Evolutionary conservation across 495 filamentous ascomycete species (phyloP).

Genomic region (Parathielavia hyrcaniae): DNA sequence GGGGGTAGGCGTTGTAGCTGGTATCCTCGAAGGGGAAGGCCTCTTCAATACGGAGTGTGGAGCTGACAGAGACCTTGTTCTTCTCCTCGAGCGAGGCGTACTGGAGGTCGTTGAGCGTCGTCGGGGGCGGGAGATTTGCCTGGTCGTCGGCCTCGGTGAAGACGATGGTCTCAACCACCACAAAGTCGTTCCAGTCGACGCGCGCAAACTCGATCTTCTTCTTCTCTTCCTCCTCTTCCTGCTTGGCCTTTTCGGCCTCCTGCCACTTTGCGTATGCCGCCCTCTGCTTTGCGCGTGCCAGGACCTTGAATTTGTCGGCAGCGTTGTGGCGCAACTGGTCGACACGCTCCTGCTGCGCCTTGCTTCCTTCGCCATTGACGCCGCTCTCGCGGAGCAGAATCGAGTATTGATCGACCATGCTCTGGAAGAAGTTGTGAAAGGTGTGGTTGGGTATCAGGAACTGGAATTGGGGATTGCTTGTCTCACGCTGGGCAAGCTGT

Average conservation of each 20-base stretch:
- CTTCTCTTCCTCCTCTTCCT: slow-evolving; percentile 81
- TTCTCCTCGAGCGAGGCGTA: slow-evolving; percentile 92
- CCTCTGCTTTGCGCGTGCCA: slow-evolving; percentile 73
- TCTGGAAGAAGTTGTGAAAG: slow-evolving; percentile 88
- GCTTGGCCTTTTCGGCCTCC: slow-evolving; percentile 77
- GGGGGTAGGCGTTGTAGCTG: slow-evolving; percentile 34
- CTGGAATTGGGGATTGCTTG: slow-evolving; percentile 92
- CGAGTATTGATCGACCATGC: slow-evolving; percentile 91
- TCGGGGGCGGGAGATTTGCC: slow-evolving; percentile 78
- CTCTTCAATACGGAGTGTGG: slow-evolving; percentile 85
- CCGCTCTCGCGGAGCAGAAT: slow-evolving; percentile 67
- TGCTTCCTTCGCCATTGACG: slow-evolving; percentile 58
- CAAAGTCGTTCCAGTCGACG: slow-evolving; percentile 98
- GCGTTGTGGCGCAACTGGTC: slow-evolving; percentile 71
- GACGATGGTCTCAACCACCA: slow-evolving; percentile 89
- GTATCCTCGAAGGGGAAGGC: slow-evolving; percentile 77
- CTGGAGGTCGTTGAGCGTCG: slow-evolving; percentile 82
- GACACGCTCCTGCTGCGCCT: slow-evolving; percentile 61
- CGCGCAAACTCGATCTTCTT: slow-evolving; percentile 79
- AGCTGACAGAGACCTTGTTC: slow-evolving; percentile 75
- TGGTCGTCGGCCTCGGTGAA: slow-evolving; percentile 89
- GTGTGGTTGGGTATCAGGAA: slow-evolving; percentile 94
- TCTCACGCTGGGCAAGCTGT: slow-evolving; percentile 75
- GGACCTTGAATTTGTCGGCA: slow-evolving; percentile 68
- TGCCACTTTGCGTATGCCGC: slow-evolving; percentile 83